Evolutionary conservation across 257 asterid species (phyloP), one percentile per base, ranked within the genome.

Genomic region (Salvia rosmarinus): DNA sequence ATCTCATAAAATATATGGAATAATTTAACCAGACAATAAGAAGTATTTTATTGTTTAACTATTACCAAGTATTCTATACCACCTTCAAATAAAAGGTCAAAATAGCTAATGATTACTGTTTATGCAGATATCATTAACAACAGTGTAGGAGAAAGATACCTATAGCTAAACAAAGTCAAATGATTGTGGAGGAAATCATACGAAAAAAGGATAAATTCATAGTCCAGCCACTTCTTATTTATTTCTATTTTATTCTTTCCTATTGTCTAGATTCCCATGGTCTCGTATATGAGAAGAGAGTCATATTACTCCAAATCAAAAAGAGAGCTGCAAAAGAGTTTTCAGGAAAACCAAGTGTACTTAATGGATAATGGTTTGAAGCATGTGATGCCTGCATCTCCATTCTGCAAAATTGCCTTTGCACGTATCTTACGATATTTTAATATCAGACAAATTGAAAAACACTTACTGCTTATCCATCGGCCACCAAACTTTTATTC

Each of bases 401-500:
- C 46, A 61, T 71, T 59, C 60, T 32, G 68, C 20, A 65, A 42
- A 35, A 23, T 49, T 58, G 67, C 20, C 21, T 52, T 64, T 62
- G 14, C 58, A 4, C 25, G n/a, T 12, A 28, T 14, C 17, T 19
- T 52, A 64, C 55, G 20, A 19, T 7, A 19, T 17, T 37, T 52
- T 68, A 67, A n/a, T 71, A 57, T 65, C 72, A 61, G 40, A 71
- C 60, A 71, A 69, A 72, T 80, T 30, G 70, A 73, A 52, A 59
- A 68, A 73, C 34, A 84, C 97, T 83, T 78, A 95, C 99, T 60
- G 2, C 88, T 91, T 91, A 82, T 95, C 99, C 88, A 92, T 85
- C n/a, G 99, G 99, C 99, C 99, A 95, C 99, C 99, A 95, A 73
- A 95, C 89, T 85, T 90, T 87, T 82, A 95, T 85, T 80, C 86